These are phyloP conservation scores for Cynara cardunculus DNA, from an alignment of 129 eudicot species.

Conservation along the genomic window DNA sequence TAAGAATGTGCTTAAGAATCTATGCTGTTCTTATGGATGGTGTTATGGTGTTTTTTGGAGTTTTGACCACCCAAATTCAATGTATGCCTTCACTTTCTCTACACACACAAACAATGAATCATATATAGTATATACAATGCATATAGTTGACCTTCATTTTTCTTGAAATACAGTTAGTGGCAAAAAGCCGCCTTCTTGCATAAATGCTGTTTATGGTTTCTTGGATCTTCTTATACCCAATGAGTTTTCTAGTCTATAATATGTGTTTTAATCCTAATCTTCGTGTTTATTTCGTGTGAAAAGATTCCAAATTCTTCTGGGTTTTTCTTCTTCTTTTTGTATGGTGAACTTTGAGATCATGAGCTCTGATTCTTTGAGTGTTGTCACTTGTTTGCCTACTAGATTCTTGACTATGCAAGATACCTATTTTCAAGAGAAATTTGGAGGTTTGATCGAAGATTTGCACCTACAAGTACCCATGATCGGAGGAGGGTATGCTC, in stretches of 20 bases:
- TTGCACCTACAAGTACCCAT: slow-evolving; percentile 54
- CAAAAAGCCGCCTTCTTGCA: no score
- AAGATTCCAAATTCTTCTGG: not conserved
- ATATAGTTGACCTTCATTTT: not conserved
- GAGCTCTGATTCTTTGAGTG: not conserved
- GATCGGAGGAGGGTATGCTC: slow-evolving; percentile 71
- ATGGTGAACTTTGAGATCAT: not conserved
- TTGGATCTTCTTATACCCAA: not conserved
- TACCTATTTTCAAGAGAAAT: slow-evolving; percentile 51
- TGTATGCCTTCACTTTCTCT: slow-evolving; percentile 40
- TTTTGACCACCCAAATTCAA: slow-evolving; percentile 48
- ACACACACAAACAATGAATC: not conserved
- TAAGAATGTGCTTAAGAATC: slow-evolving; percentile 39
- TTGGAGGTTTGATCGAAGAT: slow-evolving; percentile 40
- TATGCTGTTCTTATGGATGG: slow-evolving; percentile 68
- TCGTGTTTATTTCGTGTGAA: not conserved
- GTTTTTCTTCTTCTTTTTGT: not conserved
- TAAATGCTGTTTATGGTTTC: not conserved
- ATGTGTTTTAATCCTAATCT: not conserved
- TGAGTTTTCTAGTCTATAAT: not conserved
- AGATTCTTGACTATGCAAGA: slow-evolving; percentile 69
- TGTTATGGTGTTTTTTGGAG: slow-evolving; percentile 82
- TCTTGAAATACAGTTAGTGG: not conserved
- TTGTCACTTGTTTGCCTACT: slow-evolving; percentile 13
- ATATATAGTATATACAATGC: not conserved